A percentile compares a stretch with the other conserved stretches of the same genome.
These are phyloP conservation scores for Lepidium campestre DNA, from an alignment of 441 rosid genomes.

Conservation along the genomic window DNA sequence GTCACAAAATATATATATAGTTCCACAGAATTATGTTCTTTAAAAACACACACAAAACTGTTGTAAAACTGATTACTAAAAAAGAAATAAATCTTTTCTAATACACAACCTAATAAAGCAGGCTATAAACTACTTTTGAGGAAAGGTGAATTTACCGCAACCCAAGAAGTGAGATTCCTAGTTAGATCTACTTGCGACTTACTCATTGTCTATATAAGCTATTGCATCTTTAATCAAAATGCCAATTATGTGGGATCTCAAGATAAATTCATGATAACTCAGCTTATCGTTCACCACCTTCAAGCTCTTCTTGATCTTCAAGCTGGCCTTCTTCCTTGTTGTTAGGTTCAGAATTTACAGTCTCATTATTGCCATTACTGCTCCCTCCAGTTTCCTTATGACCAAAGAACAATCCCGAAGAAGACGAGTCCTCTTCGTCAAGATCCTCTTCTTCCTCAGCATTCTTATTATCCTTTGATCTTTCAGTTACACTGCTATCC, in stretches of 20 bases:
- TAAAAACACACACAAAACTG: not conserved
- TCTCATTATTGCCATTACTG: constrained; percentile 41
- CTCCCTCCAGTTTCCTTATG: constrained; percentile 25
- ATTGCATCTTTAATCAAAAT: constrained; percentile 7
- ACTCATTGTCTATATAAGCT: constrained; percentile 1
- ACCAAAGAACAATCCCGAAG: constrained; percentile 63
- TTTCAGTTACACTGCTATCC: constrained; percentile 34
- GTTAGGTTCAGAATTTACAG: constrained; percentile 54
- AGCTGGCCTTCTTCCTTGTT: constrained; percentile 70
- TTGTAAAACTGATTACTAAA: not conserved
- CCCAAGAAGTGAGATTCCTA: constrained; percentile 16
- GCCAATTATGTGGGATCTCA: not conserved
- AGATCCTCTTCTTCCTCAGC: constrained; percentile 72
- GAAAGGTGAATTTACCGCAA: not conserved
- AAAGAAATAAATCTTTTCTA: not conserved
- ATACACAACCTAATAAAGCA: constrained; percentile 6
- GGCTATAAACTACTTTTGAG: not conserved
- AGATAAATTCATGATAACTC: not conserved
- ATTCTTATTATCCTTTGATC: constrained; percentile 48
- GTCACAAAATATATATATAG: not conserved
- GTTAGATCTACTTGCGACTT: constrained; percentile 11
- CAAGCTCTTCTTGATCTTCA: constrained; percentile 94
- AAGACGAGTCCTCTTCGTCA: constrained; percentile 65
- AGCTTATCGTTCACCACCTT: constrained; percentile 45
- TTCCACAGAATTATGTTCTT: not conserved